phyloP scores from a whole-genome alignment of 306 rosid species.

The Begonia peltatifolia region DNA sequence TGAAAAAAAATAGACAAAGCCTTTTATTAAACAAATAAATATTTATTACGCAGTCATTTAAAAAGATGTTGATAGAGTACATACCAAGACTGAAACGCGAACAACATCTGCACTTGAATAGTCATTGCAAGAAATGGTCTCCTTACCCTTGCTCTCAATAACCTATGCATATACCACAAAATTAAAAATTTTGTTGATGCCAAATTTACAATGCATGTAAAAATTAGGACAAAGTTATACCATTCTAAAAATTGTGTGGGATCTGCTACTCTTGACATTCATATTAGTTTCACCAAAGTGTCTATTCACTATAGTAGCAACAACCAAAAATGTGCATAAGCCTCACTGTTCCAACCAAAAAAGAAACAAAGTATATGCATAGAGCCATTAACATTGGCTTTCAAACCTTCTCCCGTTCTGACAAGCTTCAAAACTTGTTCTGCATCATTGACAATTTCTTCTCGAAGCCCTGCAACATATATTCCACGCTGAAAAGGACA shows the following conservation, averaged over 20 bases:
- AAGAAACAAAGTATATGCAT: slow-evolving; percentile 7
- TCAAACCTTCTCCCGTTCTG: slow-evolving; percentile 79
- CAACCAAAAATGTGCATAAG: slow-evolving; percentile 8
- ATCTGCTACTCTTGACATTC: slow-evolving; percentile 90
- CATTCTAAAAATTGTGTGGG: slow-evolving; percentile 97
- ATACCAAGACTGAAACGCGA: slow-evolving; percentile 90
- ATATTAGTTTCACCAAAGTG: slow-evolving; percentile 96
- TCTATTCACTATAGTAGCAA: slow-evolving; percentile 51
- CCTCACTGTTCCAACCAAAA: neutral
- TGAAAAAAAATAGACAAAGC: neutral
- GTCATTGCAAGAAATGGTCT: slow-evolving; percentile 26
- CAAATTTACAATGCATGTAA: neutral
- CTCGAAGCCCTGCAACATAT: slow-evolving; percentile 83
- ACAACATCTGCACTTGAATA: slow-evolving; percentile 38
- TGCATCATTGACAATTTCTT: slow-evolving; percentile 70
- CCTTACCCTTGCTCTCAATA: slow-evolving; percentile 88
- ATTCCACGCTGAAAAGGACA: slow-evolving; percentile 57
- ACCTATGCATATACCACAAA: slow-evolving; percentile 27
- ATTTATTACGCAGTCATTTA: no score
- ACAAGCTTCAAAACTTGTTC: slow-evolving; percentile 75
- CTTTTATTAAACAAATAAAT: neutral
- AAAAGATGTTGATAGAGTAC: slow-evolving; percentile 16
- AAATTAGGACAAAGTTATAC: slow-evolving; percentile 22
- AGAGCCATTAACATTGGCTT: slow-evolving; percentile 2
- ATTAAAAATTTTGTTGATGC: neutral